Evolutionary conservation across 202 grass and related monocot genomes (phyloP).

Genomic region (Bolboschoenoplectus hybrid): DNA sequence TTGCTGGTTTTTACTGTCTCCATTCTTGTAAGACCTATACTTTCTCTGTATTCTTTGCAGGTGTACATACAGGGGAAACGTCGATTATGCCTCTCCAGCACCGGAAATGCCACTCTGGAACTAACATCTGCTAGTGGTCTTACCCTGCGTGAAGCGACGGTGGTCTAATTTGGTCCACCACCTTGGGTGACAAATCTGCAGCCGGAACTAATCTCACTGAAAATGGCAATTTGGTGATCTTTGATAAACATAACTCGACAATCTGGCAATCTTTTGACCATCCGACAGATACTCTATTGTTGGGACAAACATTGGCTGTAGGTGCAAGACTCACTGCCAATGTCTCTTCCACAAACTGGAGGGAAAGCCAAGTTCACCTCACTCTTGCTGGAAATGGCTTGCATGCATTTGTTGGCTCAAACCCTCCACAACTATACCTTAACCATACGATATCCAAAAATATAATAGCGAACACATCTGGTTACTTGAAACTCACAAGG

Average conservation of each 20-base stretch:
- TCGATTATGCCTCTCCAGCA: background rate
- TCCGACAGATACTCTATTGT: constrained; percentile 51
- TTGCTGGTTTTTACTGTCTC: background rate
- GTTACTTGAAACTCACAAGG: constrained; percentile 42
- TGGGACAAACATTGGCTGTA: constrained; percentile 38
- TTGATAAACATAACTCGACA: background rate
- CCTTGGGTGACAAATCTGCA: constrained; percentile 25
- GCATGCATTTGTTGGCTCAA: constrained; percentile 39
- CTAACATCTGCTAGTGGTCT: constrained; percentile 38
- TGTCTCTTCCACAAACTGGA: constrained; percentile 27
- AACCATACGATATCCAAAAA: background rate
- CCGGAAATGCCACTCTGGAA: constrained; percentile 35
- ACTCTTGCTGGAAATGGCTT: constrained; percentile 36
- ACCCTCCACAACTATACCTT: constrained; percentile 48
- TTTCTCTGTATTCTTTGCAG: constrained; percentile 45
- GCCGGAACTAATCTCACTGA: constrained; percentile 26
- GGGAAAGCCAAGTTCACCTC: constrained; percentile 41
- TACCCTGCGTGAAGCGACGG: constrained; percentile 35
- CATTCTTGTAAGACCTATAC: constrained; percentile 38
- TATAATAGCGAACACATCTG: background rate
- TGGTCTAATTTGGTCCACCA: constrained; percentile 38
- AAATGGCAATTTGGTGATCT: constrained; percentile 52
- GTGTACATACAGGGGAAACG: constrained; percentile 43
- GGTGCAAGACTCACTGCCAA: constrained; percentile 44
- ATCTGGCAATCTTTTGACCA: constrained; percentile 67